Evolutionary conservation across 768 basidiomycete species (phyloP), one percentile per base, ranked within the genome.

Genomic region (Tylopilus subfusipes): DNA sequence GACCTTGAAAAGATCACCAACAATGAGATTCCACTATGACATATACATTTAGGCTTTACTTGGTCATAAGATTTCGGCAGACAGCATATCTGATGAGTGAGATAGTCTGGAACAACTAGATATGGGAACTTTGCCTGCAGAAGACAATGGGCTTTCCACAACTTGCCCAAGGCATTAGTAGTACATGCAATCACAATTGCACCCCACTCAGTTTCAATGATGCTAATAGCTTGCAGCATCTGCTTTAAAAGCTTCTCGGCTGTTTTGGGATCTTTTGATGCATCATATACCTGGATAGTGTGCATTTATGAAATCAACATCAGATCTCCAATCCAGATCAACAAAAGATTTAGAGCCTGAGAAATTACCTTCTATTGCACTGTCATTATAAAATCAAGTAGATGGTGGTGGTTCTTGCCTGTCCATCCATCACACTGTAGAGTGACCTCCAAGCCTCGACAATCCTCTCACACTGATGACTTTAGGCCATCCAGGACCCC

Each of bases 371-470:
- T 39, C 18, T 19, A 21, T 39, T 61, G 49, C 12, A 47, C 50
- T 2, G 62, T 63, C 18, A 70, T 54, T 69, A 74, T 73, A 40
- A 72, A 73, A 9, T 64, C 73, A 57, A 72, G 50, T 10, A 71
- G 51, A 55, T 72, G 73, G 27, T 66, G 59, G 34, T 53, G 29
- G 45, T 75, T 74, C 11, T 54, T 8, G 0, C 72, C 74, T 6
- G 65, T 70, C 75, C 73, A 75, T 10, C 75, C 70, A 65, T 75
- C 72, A 39, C 57, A 61, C 55, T 75, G 73, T 22, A 70, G 18
- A 2, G 69, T 74, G 8, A 44, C 66, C 14, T 60, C 31, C 2
- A 46, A 33, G 5, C 69, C 68, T 19, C 21, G 7, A 30, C 49
- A 36, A 7, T 52, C 52, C 4, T 29, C 45, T 33, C 49, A 50